Conservation (phyloP, 768 basidiomycete species). For the Fomitopsis serialis region DNA sequence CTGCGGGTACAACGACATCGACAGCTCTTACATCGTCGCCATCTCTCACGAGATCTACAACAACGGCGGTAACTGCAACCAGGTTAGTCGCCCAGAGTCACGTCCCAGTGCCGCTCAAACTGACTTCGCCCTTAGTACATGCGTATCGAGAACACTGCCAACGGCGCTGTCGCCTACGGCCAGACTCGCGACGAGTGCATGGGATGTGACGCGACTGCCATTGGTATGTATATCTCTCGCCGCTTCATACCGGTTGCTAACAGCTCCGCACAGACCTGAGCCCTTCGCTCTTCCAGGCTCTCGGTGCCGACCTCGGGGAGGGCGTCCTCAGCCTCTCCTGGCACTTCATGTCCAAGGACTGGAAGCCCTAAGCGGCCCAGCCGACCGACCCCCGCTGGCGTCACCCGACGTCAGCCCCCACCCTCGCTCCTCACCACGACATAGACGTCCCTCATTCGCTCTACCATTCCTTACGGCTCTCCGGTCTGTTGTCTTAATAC, state of each 20-base stretch:
- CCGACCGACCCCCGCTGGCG: background rate
- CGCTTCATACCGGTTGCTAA: background rate
- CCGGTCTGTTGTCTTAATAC: background rate
- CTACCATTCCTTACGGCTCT: slow-evolving; percentile 3
- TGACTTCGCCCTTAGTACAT: slow-evolving; percentile 42
- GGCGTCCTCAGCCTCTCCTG: slow-evolving; percentile 55
- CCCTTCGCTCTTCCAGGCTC: slow-evolving; percentile 47
- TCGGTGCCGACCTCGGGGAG: slow-evolving; percentile 35
- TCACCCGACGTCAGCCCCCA: background rate
- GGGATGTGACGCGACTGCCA: slow-evolving; percentile 43
- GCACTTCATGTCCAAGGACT: slow-evolving; percentile 46
- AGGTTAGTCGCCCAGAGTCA: slow-evolving; percentile 38
- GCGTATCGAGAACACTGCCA: slow-evolving; percentile 52
- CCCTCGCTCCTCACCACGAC: background rate
- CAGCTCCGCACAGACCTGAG: slow-evolving; percentile 52
- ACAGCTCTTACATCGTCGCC: slow-evolving; percentile 56
- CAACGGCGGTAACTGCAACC: slow-evolving; percentile 50
- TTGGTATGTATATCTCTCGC: slow-evolving; percentile 41
- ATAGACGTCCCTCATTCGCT: background rate
- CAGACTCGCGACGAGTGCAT: slow-evolving; percentile 54
- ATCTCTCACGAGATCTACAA: slow-evolving; percentile 51
- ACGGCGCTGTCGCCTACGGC: slow-evolving; percentile 44
- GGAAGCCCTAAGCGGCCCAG: background rate
- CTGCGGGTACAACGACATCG: slow-evolving; percentile 49
- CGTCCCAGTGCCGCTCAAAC: background rate